Base-by-base conservation (phyloP, 2,329 filamentous ascomycete genomes). In the Monosporascus cannonballus region DNA sequence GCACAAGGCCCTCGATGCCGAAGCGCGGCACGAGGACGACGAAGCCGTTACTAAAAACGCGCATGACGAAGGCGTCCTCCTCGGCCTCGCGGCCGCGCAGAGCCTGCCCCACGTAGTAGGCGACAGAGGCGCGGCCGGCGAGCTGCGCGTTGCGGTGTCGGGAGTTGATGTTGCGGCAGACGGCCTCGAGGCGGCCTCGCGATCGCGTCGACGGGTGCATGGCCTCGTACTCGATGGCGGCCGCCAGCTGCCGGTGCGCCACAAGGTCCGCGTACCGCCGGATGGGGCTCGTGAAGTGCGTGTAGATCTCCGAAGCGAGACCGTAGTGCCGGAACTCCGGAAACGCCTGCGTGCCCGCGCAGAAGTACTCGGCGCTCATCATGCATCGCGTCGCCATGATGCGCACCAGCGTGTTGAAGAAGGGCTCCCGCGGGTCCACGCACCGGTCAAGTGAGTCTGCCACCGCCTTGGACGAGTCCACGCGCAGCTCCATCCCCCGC, bases 341-440 rank as follows among this genome's bases (percentile, higher is more conserved):
- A 69, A 94, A 93, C 0, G 92, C 84, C 69, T 96, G 91, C 6
- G 91, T 92, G 55, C 94, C 94, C 0, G 93, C 89, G 73, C 89
- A 94, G 73, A 99, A 99, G 74, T 99, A 99, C 73, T 99, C 94
- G 56, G 94, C 94, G 51, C 90, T 94, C 79, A 96, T 96, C 94
- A 99, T 99, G 80, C 94, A 99, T 22, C 94, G 87, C 8, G 94
- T 99, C 9, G 94, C 94, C 76, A 99, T 89, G 73, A 99, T 96
- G 67, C 94, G 90, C 61, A 99, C 87, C 24, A 99, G 84, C 2
- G 93, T 99, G 79, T 99, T 99, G 81, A 99, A 97, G 76, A 96
- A 99, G 27, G 93, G 90, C 63, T 97, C 89, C 9, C 76, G 68
- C 0, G 84, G 73, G 65, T 96, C 92, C 47, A 87, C 78, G 68